Base-by-base conservation (phyloP, 140 eudicot genomes). In the Oenanthe javanica region DNA sequence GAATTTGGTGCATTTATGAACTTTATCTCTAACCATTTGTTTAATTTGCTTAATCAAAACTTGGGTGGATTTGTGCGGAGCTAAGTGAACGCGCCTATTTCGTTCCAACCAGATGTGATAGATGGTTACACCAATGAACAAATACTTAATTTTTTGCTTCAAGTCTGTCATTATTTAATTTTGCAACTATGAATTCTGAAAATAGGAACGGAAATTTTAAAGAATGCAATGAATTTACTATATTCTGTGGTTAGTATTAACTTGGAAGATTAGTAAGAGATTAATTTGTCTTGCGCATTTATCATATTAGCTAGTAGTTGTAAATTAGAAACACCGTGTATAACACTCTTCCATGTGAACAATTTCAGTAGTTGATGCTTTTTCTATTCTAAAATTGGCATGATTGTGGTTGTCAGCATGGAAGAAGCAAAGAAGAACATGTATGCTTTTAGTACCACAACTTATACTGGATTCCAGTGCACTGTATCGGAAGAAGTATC, bases 401-500 rank as follows among this genome's bases (percentile, higher is more conserved):
- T 43, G 13, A 52, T 8, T 84, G 74, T 78, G 74, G 12, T 77
- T 83, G 52, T 57, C 85, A 95, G 99, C 82, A 91, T 90, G 91
- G 99, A 95, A 86, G 99, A 95, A 88, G 97, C 97, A 59, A 95
- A 95, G 90, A 93, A 93, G 91, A 95, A 95, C 84, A 93, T 93
- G 97, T 95, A 95, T 50, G 98, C 97, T 59, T 92, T 95, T 79
- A 92, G 98, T 86, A 92, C 97, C 49, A 93, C 97, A 19, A 95
- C 98, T 12, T 95, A 95, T 83, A 91, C 98, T 10, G 99, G 98
- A 57, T 95, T 95, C 80, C 98, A 93, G 80, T 95, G 99, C 84
- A 93, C 93, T 3, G 98, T 93, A 78, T 89, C 93, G 14, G 99
- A 95, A 88, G 99, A 92, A 82, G 93, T 97, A 71, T 92, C 98